Evolutionary conservation across 2,329 filamentous ascomycete species (phyloP).

Genomic region (Aspergillus unguis): DNA sequence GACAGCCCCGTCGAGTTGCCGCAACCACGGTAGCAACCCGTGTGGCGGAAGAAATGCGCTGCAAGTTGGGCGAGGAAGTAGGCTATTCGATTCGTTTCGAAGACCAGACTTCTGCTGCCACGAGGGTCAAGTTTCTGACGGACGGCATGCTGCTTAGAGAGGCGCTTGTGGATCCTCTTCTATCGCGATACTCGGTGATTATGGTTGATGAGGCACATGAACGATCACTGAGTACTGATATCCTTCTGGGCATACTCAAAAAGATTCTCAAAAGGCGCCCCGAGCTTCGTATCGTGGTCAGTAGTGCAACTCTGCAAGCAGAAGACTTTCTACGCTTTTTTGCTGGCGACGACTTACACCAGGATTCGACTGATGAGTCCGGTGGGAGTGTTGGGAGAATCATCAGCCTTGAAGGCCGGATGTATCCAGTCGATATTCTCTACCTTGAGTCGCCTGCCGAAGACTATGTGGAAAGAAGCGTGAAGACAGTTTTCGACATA

Average conservation of each 20-base stretch:
- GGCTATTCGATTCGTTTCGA: constrained; percentile 93
- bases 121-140: constrained; percentile 90
- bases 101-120: constrained; percentile 80
- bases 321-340: constrained; percentile 84
- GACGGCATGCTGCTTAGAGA: constrained; percentile 89
- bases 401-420: constrained; percentile 80
- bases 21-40: constrained; percentile 84
- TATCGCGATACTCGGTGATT: constrained; percentile 89
- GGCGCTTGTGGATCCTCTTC: constrained; percentile 83
- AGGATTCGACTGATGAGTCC: constrained; percentile 31
- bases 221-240: constrained; percentile 85
- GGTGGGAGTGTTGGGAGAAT: constrained; percentile 58
- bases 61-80: constrained; percentile 82
- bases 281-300: constrained; percentile 83
- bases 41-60: constrained; percentile 85
- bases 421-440: constrained; percentile 82
- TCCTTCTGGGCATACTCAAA: constrained; percentile 83
- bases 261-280: constrained; percentile 79
- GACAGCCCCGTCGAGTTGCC: constrained; percentile 79
- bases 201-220: constrained; percentile 99
- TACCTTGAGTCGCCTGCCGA: constrained; percentile 76
- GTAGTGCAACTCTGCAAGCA: constrained; percentile 88
- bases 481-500: constrained; percentile 83
- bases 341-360: constrained; percentile 42
- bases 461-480: constrained; percentile 79